Base-by-base conservation (phyloP, 768 basidiomycete species). In the Boletellus ananas region DNA sequence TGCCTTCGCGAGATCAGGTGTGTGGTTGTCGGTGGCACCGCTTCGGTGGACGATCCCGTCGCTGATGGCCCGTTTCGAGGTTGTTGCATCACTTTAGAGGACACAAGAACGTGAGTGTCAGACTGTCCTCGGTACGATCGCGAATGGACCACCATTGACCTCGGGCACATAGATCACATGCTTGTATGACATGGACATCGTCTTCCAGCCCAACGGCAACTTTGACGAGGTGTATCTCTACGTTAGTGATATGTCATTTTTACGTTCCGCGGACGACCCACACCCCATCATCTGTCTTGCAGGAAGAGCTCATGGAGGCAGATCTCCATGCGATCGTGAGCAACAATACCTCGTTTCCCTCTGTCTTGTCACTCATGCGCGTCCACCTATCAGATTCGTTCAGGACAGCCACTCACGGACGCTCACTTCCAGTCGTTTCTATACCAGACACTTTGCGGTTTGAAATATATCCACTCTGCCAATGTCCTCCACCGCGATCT, bases 221-320 rank as follows among this genome's bases (percentile, higher is more conserved):
- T 99, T 98, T 63, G 90, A 94, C 68, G 95, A 97, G 71, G 94
- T 99, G 16, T 97, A 91, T 68, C 84, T 90, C 63, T 91, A 93
- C 60, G 89, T 91, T 56, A 56, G 85, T 73, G 35, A 54, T 40
- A 16, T 17, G 9, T 43, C 12, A 10, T 31, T 46, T 16, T 49
- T n/a, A 34, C 11, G n/a, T 52, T n/a, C 34, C 17, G n/a, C 31
- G n/a, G 33, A 50, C 40, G 21, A 47, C 42, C 14, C 38, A n/a
- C 27, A n/a, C n/a, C n/a, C n/a, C n/a, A n/a, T 36, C 21, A 44
- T 49, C 33, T 52, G 50, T 8, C 34, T 49, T 49, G 34, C 70
- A 98, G 89, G 94, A 98, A 74, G 96, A 99, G 69, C 83, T 98
- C 58, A 99, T 98, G 96, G 96, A 99, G 67, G 96, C 96, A 48